A percentile compares a stretch with the other conserved stretches of the same genome.
These are phyloP conservation scores for Blastobotrys illinoisensis DNA, from an alignment of 1,139 yeast genomes.

Conservation along the genomic window DNA sequence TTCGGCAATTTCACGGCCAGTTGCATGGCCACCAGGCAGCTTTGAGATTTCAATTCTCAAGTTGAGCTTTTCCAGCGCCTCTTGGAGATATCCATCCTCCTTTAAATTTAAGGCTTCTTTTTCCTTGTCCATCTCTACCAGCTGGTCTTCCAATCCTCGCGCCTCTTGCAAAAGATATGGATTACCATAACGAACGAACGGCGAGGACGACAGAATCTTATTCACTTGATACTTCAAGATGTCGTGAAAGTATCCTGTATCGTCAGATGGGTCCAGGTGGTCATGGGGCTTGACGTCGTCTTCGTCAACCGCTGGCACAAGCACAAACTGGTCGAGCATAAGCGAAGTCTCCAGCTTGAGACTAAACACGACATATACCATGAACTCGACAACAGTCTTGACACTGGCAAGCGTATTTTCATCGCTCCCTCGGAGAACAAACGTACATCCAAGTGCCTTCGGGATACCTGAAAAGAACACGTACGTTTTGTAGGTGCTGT, in stretches of 20 bases:
- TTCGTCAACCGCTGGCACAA: conserved; percentile 33
- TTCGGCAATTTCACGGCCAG: conserved; percentile 21
- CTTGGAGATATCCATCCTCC: conserved; percentile 10
- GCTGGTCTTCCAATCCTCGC: conserved; percentile 47
- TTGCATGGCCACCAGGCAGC: conserved; percentile 25
- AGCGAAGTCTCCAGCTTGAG: conserved; percentile 76
- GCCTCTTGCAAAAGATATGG: conserved; percentile 59
- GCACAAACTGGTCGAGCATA: conserved; percentile 67
- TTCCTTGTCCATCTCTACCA: conserved; percentile 35
- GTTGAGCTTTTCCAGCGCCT: conserved; percentile 16
- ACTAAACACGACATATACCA: conserved; percentile 72
- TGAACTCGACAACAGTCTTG: conserved; percentile 74
- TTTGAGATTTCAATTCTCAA: conserved; percentile 14
- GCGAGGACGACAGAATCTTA: conserved; percentile 63
- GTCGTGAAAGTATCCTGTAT: conserved; percentile 39
- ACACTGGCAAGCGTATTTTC: conserved; percentile 52
- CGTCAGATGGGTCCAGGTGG: background rate
- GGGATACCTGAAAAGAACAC: conserved; percentile 76
- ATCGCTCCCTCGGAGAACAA: conserved; percentile 72
- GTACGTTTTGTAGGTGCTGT: conserved; percentile 59
- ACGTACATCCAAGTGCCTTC: conserved; percentile 70
- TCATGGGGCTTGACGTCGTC: conserved; percentile 3
- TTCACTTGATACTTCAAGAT: conserved; percentile 47
- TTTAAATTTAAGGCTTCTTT: conserved; percentile 24
- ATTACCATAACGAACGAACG: conserved; percentile 61